Percentiles rank a stretch among this genome's conserved stretches.
phyloP scores from a whole-genome alignment of 176 grass and related monocot species.

The Carex parvula region DNA sequence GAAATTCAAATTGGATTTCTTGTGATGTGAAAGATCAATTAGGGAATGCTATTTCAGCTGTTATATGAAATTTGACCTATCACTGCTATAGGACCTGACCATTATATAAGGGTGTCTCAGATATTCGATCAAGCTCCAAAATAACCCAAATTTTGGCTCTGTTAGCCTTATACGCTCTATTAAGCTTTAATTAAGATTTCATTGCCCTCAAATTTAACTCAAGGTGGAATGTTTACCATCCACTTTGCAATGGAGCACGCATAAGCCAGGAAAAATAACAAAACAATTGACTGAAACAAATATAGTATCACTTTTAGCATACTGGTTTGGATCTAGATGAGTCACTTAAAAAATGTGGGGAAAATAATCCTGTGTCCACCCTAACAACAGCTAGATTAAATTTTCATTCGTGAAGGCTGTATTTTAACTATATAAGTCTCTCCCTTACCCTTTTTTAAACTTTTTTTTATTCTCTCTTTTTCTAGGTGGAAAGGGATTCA shows the following conservation, averaged over 20 bases:
- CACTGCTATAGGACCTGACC: background rate
- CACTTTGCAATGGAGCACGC: background rate
- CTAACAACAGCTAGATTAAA: background rate
- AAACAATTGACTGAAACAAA: background rate
- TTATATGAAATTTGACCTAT: background rate
- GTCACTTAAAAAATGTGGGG: background rate
- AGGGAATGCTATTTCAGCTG: background rate
- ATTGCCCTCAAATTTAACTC: background rate
- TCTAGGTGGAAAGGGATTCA: constrained; percentile 39
- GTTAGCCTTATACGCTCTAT: background rate
- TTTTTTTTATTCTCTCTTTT: background rate
- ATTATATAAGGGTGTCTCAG: background rate
- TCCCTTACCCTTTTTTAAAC: background rate
- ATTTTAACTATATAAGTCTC: background rate
- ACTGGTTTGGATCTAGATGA: background rate
- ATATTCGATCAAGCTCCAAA: background rate
- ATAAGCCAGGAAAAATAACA: background rate
- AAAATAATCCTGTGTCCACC: background rate
- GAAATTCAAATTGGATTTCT: background rate
- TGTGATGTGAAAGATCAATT: background rate
- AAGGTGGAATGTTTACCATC: background rate
- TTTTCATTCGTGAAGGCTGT: background rate
- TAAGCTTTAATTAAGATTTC: background rate
- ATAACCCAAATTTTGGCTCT: background rate
- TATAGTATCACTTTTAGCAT: background rate